Conservation (phyloP, 1,139 yeast species). For the Debaryomyces sp. region DNA sequence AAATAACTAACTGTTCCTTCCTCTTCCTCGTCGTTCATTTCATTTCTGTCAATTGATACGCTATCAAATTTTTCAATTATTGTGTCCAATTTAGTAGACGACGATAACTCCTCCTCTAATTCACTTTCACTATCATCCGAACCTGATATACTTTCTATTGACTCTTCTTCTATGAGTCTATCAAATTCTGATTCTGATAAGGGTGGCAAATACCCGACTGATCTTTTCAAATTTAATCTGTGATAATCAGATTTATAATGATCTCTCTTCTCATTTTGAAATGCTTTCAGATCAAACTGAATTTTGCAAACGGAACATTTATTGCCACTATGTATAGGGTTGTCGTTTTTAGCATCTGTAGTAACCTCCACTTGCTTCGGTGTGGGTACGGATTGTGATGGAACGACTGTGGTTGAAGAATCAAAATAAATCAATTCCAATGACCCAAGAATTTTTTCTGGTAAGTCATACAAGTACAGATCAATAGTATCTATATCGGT, state of each 20-base stretch:
- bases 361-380: neutral
- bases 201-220: slow-evolving; percentile 45
- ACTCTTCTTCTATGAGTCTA: slow-evolving; percentile 50
- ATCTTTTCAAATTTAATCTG: slow-evolving; percentile 61
- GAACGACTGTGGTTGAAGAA: slow-evolving; percentile 33
- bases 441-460: slow-evolving; percentile 43
- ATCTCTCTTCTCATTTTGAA: slow-evolving; percentile 32
- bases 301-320: slow-evolving; percentile 18
- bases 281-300: slow-evolving; percentile 5
- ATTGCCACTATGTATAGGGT: neutral
- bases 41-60: slow-evolving; percentile 7
- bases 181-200: slow-evolving; percentile 65
- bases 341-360: neutral
- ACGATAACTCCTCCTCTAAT: slow-evolving; percentile 13
- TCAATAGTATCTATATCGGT: slow-evolving; percentile 30
- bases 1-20: slow-evolving; percentile 50
- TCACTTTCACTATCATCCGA: slow-evolving; percentile 34
- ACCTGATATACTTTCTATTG: slow-evolving; percentile 63
- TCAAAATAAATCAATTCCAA: slow-evolving; percentile 62
- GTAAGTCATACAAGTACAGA: slow-evolving; percentile 56
- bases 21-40: slow-evolving; percentile 20
- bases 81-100: slow-evolving; percentile 24
- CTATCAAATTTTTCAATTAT: slow-evolving; percentile 36
- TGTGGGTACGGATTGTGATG: slow-evolving; percentile 2
- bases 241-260: slow-evolving; percentile 68